Evolutionary conservation across 169 alveolate species (phyloP).

Genomic region (Amoebophrya sp.): DNA sequence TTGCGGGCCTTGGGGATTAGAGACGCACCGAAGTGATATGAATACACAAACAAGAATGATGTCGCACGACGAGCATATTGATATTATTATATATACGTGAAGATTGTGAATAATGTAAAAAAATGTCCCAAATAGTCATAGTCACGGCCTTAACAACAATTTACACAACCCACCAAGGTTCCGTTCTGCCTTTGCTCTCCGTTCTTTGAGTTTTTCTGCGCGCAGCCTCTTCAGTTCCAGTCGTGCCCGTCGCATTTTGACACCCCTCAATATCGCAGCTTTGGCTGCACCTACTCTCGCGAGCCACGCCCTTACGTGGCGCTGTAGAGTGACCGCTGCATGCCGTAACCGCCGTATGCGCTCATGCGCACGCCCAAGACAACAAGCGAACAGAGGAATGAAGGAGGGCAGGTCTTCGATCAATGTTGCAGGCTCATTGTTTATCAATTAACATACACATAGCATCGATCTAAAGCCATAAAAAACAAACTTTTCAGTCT

Average conservation of each 20-base stretch:
- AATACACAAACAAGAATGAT: too few relatives aligned
- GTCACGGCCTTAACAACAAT: too few relatives aligned
- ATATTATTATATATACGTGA: too few relatives aligned
- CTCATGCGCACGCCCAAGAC: neutral
- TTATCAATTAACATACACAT: too few relatives aligned
- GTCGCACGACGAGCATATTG: too few relatives aligned
- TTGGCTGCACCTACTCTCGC: neutral
- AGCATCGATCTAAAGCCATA: too few relatives aligned
- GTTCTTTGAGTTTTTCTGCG: neutral
- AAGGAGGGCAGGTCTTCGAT: too few relatives aligned
- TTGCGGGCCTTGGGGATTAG: neutral
- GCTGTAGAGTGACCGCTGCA: neutral
- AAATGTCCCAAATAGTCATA: too few relatives aligned
- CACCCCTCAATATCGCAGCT: neutral
- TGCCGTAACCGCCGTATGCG: neutral
- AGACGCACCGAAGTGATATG: too few relatives aligned
- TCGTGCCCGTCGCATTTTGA: neutral
- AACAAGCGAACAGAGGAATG: neutral
- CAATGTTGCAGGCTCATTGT: too few relatives aligned
- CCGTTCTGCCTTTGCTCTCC: neutral
- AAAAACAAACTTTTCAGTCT: too few relatives aligned
- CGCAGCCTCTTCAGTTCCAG: neutral
- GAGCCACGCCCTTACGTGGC: neutral
- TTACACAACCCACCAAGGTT: neutral
- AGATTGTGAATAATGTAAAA: too few relatives aligned